A percentile compares a stretch with the other conserved stretches of the same genome.
Evolutionary conservation across 768 basidiomycete genomes (phyloP).

Genomic region (Termitomyces sp.): DNA sequence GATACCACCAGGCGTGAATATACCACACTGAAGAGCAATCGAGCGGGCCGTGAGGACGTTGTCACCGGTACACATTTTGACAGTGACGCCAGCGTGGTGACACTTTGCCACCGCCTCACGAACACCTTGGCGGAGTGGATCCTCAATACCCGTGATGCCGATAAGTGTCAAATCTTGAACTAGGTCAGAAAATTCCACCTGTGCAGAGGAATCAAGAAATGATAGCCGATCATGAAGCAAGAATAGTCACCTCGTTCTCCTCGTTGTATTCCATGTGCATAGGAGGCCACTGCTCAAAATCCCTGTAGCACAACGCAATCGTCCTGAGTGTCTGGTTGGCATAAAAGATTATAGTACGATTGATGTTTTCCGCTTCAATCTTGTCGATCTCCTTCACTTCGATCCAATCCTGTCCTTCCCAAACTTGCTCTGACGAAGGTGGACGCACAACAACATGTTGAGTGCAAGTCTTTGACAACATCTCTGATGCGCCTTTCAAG

Average conservation of each 20-base stretch:
- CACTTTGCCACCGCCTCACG: slow-evolving; percentile 85
- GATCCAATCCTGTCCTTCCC: slow-evolving; percentile 25
- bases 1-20: slow-evolving; percentile 88
- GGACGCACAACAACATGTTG: slow-evolving; percentile 65
- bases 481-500: slow-evolving; percentile 93
- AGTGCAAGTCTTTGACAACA: slow-evolving; percentile 73
- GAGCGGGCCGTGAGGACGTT: slow-evolving; percentile 95
- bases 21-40: slow-evolving; percentile 94
- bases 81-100: slow-evolving; percentile 79
- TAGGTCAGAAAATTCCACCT: slow-evolving; percentile 69
- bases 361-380: slow-evolving; percentile 74
- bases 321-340: slow-evolving; percentile 95
- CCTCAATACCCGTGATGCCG: slow-evolving; percentile 92
- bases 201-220: slow-evolving; percentile 1
- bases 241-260: slow-evolving; percentile 45
- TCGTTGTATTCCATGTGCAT: slow-evolving; percentile 29
- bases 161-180: slow-evolving; percentile 76
- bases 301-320: slow-evolving; percentile 89
- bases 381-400: slow-evolving; percentile 59
- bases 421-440: slow-evolving; percentile 18
- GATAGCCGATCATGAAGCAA: background rate
- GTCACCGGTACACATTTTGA: slow-evolving; percentile 99
- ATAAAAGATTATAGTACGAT: slow-evolving; percentile 93
- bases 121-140: slow-evolving; percentile 76
- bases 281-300: slow-evolving; percentile 86